Evolutionary conservation across 2,329 filamentous ascomycete species (phyloP).

Genomic region (Claviceps monticola): DNA sequence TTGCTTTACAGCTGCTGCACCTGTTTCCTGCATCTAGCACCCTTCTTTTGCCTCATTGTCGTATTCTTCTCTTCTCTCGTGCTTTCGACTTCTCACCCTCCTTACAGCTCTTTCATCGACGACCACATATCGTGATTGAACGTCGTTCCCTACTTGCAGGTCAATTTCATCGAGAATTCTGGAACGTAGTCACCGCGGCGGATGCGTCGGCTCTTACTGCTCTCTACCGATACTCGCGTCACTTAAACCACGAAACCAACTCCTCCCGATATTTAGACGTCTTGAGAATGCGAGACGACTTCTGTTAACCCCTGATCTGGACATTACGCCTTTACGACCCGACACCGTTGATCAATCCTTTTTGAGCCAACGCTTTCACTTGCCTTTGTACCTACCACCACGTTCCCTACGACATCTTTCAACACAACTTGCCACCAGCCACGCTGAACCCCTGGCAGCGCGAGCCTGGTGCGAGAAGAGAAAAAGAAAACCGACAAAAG

Average conservation of each 20-base stretch:
- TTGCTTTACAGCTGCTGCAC: background rate
- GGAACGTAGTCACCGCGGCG: too few relatives aligned
- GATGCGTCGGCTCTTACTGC: background rate
- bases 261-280: background rate
- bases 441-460: background rate
- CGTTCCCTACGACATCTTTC: background rate
- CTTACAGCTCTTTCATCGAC: background rate
- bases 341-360: background rate
- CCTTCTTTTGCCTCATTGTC: background rate
- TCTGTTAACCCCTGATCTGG: background rate
- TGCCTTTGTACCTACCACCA: background rate
- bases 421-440: background rate
- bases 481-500: background rate
- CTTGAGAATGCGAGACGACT: conserved; percentile 2
- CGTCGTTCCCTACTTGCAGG: background rate
- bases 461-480: background rate
- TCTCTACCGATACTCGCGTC: background rate
- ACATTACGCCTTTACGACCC: background rate
- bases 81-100: background rate
- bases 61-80: background rate
- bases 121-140: background rate
- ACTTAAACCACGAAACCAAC: background rate
- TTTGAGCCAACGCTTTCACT: background rate
- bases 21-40: background rate
- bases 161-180: background rate